Base-by-base conservation (phyloP, 2,329 filamentous ascomycete genomes). In the Drechslerella coelobrocha region DNA sequence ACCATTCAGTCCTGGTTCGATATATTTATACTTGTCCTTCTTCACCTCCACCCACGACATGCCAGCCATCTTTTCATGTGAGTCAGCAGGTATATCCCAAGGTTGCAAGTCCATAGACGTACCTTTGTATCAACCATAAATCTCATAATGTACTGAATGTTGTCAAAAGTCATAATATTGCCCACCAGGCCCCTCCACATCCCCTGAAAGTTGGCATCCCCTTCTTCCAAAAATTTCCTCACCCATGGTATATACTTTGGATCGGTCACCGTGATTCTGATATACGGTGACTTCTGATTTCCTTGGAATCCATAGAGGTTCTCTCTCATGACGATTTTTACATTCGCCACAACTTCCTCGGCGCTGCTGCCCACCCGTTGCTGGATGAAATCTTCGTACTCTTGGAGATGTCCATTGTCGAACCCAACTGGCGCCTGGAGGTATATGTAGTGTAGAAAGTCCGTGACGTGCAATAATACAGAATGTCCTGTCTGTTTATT, bases 121-220 rank as follows among this genome's bases (percentile, higher is more conserved):
- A 90, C 88, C 79, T 92, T 89, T 74, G 90, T 95, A 79, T 99
- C 94, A 53, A 99, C 93, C 94, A 99, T 99, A 80, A 99, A 97
- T 55, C 94, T 86, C 74, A 97, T 80, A 24, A 97, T 86, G 77
- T 97, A 99, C 82, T 96, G 91, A 63, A 99, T 92, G 75, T 89
- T 97, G 81, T 99, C 94, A 76, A 93, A 99, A 0, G 94, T 97
- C 78, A 92, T 85, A 73, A 97, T 87, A 19, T 89, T 89, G 19
- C 85, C 85, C 5, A 85, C 84, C 14, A 83, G 82, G 19, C 82
- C 84, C 74, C 87, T 89, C 93, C 94, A 99, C 79, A 97, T 83
- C 2, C 89, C 87, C 78, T 93, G 96, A 85, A 91, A 97, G 77
- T 97, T 97, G 68, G 90, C 89, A 66, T 85, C 83, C 8, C 89